Conservation (phyloP, 2,329 filamentous ascomycete genomes). For the Beauveria scarabaeidicola region DNA sequence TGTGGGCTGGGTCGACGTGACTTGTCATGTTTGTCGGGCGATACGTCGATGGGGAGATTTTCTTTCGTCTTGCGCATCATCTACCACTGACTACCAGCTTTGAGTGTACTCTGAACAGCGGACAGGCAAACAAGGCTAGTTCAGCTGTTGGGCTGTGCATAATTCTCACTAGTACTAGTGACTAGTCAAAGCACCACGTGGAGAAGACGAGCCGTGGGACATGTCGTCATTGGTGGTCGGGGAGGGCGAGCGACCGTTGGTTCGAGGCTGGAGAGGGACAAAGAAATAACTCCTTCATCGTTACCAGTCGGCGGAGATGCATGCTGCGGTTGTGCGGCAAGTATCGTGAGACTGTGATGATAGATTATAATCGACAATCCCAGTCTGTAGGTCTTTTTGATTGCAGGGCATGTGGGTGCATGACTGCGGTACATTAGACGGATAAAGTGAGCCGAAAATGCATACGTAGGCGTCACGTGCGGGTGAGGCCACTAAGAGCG, state of each 20-base stretch:
- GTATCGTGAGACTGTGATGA: not conserved
- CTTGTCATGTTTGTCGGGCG: not conserved
- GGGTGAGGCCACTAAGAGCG: not conserved
- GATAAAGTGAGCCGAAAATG: not conserved
- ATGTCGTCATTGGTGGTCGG: not conserved
- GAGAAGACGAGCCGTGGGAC: not conserved
- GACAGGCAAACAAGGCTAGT: too few species aligned
- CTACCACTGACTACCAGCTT: too few species aligned
- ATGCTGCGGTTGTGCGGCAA: not conserved
- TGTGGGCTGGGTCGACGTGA: not conserved
- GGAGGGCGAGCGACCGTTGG: not conserved
- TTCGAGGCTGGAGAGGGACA: not conserved
- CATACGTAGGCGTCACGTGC: conserved; percentile 8
- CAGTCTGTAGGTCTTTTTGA: too few species aligned
- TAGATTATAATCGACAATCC: not conserved
- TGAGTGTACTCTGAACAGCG: too few species aligned
- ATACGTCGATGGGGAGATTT: too few species aligned
- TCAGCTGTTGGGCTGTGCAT: not conserved
- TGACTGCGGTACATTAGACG: not conserved
- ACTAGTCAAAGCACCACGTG: not conserved
- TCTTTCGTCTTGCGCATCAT: too few species aligned
- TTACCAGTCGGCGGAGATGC: not conserved
- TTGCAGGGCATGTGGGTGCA: too few species aligned
- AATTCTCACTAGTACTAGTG: not conserved
- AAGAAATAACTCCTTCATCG: not conserved